phyloP scores from a whole-genome alignment of 1,284 basidiomycete species.

The Coriolopsis trogii region DNA sequence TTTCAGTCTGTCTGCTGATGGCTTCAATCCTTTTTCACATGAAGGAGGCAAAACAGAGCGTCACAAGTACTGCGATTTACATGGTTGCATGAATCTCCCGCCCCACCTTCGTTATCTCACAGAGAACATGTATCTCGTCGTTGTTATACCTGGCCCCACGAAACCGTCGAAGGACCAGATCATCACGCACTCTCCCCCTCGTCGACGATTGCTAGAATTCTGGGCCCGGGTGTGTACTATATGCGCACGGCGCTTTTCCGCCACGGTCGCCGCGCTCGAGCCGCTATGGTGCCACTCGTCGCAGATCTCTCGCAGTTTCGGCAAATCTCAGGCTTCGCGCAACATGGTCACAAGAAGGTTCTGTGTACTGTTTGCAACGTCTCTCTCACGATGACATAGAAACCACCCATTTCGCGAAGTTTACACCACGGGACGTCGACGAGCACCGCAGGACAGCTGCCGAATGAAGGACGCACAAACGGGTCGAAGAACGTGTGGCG shows the following conservation, averaged over 20 bases:
- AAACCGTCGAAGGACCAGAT: constrained; percentile 37
- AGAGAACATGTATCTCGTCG: constrained; percentile 33
- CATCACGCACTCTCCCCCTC: constrained; percentile 37
- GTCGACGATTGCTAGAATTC: constrained; percentile 35
- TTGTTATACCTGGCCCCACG: constrained; percentile 39
- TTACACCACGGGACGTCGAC: constrained; percentile 20
- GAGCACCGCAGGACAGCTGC: constrained; percentile 28
- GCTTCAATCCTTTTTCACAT: constrained; percentile 27
- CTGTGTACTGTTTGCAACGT: constrained; percentile 34
- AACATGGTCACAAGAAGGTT: constrained; percentile 19
- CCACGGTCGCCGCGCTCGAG: constrained; percentile 28
- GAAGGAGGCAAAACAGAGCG: constrained; percentile 16
- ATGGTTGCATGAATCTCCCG: constrained; percentile 34
- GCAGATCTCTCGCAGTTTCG: constrained; percentile 41
- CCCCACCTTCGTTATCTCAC: constrained; percentile 28
- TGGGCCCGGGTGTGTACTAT: constrained; percentile 33
- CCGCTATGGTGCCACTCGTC: constrained; percentile 32
- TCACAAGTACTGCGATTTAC: constrained; percentile 24
- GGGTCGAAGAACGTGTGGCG: constrained; percentile 9
- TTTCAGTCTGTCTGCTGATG: constrained; percentile 21
- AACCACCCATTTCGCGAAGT: background rate
- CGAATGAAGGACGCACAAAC: constrained; percentile 20
- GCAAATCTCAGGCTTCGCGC: constrained; percentile 38
- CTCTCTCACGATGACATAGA: background rate
- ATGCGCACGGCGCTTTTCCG: constrained; percentile 30